Base-by-base conservation (phyloP, 1,284 basidiomycete genomes). In the Taiwanofungus camphoratus region DNA sequence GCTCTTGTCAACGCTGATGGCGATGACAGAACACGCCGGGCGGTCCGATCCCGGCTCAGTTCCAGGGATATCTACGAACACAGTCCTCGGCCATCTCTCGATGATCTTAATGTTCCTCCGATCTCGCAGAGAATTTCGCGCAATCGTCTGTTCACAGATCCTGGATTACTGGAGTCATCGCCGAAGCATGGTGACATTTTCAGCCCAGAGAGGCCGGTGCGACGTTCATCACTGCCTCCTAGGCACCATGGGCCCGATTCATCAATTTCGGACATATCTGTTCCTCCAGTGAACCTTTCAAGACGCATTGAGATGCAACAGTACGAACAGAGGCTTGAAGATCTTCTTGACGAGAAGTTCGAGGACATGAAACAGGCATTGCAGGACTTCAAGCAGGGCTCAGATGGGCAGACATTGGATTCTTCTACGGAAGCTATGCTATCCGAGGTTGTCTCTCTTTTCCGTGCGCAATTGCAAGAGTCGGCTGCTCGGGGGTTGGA, bases 21-120 rank as follows among this genome's bases (percentile, higher is more conserved):
- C 13, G 76, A 87, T 40, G 83, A 85, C 48, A 71, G 80, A 34
- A 80, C 81, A 2, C 74, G 84, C 41, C 69, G 76, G 32, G 68
- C 70, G 37, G 83, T 86, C 21, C 81, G 85, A 29, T 87, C 85
- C n/a, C 70, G 85, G 30, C 70, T 87, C 45, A 70, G 76, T 58
- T 87, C 86, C 12, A 73, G 76, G 41, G 77, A 79, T 40, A 62
- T 72, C 48, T 71, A 74, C 50, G 82, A 86, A 16, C 79, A 83
- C 52, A 71, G 73, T 26, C 74, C 70, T 5, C 69, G 73, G 22
- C 80, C 81, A 5, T 88, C 85, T 2, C 73, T 90, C 56, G 87
- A 90, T 54, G 85, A 89, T 53, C 63, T 76, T 26, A 70, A 81
- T 49, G 71, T 89, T 12, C 77, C 80, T 11, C 62, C 77, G 9